These are phyloP conservation scores for Fusarium sambucinum DNA, from an alignment of 2,329 filamentous ascomycete genomes.

Conservation along the genomic window DNA sequence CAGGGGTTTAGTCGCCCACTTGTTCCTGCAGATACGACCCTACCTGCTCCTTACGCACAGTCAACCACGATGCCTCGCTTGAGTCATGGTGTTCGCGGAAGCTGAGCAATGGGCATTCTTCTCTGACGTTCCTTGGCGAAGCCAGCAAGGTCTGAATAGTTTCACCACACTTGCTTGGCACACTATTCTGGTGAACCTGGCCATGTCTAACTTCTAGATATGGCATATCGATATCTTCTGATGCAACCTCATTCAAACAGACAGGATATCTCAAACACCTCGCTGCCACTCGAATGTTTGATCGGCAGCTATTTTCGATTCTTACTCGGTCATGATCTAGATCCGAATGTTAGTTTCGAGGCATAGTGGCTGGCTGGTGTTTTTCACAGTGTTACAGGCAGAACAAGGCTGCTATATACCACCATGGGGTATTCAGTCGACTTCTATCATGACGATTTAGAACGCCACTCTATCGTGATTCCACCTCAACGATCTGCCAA, in stretches of 20 bases:
- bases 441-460: slow-evolving; percentile 11
- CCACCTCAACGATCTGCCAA: slow-evolving; percentile 8
- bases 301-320: slow-evolving; percentile 26
- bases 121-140: slow-evolving; percentile 14
- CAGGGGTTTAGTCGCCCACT: slow-evolving; percentile 31
- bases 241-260: slow-evolving; percentile 33
- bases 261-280: slow-evolving; percentile 30
- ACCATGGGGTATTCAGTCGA: slow-evolving; percentile 15
- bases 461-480: slow-evolving; percentile 29
- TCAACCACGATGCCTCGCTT: slow-evolving; percentile 29
- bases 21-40: slow-evolving; percentile 40
- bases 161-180: slow-evolving; percentile 37
- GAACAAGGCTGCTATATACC: not conserved
- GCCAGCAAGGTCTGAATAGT: slow-evolving; percentile 33
- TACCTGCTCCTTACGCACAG: slow-evolving; percentile 10
- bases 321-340: slow-evolving; percentile 20
- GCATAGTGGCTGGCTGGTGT: not conserved
- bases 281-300: slow-evolving; percentile 31
- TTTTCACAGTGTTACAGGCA: not conserved
- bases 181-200: slow-evolving; percentile 22
- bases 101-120: slow-evolving; percentile 13
- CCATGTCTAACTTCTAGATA: slow-evolving; percentile 11
- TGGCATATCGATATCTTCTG: slow-evolving; percentile 19
- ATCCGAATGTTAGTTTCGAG: slow-evolving; percentile 18
- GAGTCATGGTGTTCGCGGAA: slow-evolving; percentile 40